Evolutionary conservation across 202 grass and related monocot species (phyloP), one percentile per base, ranked within the genome.

Genomic region (Panicum hallii): DNA sequence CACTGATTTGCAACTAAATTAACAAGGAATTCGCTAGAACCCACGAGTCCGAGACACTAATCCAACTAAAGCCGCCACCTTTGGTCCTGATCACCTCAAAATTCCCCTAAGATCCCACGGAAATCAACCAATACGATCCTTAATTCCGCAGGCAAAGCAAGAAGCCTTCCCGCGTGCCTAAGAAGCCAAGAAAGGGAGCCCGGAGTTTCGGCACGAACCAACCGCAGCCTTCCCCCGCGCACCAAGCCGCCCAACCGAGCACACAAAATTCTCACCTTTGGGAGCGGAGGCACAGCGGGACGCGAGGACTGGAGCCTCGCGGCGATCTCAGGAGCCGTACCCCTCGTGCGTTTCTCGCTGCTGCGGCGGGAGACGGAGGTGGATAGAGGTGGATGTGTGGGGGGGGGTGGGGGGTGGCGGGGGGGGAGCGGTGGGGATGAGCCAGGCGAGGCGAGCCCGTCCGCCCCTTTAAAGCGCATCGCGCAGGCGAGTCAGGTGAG

Each of bases 391-490:
- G 30, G 41, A 61, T 47, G 20, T 1, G n/a, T n/a, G n/a, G 30
- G 43, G 44, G 36, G 36, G 0, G 22, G 15, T 13, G 3, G 2
- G n/a, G n/a, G n/a, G n/a, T n/a, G n/a, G n/a, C n/a, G n/a, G n/a
- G n/a, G n/a, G n/a, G n/a, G n/a, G n/a, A n/a, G n/a, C n/a, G n/a
- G n/a, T n/a, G n/a, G n/a, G n/a, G n/a, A n/a, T n/a, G n/a, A 58
- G 65, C 11, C 40, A 47, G 53, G 49, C 16, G 32, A 68, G 20
- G 10, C 8, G 70, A 75, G 42, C n/a, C 64, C 20, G 11, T 23
- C 36, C 65, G 56, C 20, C 84, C 80, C 81, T 90, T 90, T 69
- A 87, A 90, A 90, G 84, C 82, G 77, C 82, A 85, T 82, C 77
- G 36, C 60, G 2, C 2, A 20, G 52, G 20, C 0, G 60, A 41